Percentiles rank a stretch among this genome's conserved stretches.
These are phyloP conservation scores for Aphanomyces astaci DNA, from an alignment of 352 stramenopile genomes.

Conservation along the genomic window DNA sequence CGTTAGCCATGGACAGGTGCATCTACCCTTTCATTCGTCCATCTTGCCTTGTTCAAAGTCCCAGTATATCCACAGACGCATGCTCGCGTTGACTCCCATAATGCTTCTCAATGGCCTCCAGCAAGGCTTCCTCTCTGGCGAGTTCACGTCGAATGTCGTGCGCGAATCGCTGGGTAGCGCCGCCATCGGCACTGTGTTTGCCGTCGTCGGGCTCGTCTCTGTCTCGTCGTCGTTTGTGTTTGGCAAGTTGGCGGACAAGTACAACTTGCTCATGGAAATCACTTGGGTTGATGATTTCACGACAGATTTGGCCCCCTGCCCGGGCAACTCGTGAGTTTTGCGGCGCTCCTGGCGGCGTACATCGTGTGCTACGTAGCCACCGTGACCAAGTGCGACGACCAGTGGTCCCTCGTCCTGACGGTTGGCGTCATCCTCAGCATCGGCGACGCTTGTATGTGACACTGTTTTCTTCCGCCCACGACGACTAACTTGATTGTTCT, in stretches of 20 bases:
- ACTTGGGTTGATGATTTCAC: too few species aligned
- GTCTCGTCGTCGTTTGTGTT: constrained; percentile 7
- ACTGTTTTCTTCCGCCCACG: not conserved
- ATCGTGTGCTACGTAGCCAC: not conserved
- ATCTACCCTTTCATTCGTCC: too few species aligned
- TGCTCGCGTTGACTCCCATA: constrained; percentile 1
- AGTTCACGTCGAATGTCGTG: constrained; percentile 15
- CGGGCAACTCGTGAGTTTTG: constrained; percentile 12
- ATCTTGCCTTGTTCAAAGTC: not conserved
- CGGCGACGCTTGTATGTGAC: not conserved
- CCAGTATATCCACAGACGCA: not conserved
- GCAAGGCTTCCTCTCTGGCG: constrained; percentile 10
- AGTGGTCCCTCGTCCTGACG: not conserved
- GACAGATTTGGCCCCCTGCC: not conserved
- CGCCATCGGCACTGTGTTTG: constrained; percentile 6
- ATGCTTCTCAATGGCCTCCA: constrained; percentile 17
- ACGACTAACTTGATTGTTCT: not conserved
- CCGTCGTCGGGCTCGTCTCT: not conserved
- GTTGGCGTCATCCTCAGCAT: constrained; percentile 7
- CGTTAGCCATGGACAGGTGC: constrained; percentile 1
- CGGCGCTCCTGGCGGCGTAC: constrained; percentile 3
- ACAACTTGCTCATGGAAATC: too few species aligned
- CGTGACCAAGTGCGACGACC: constrained; percentile 11
- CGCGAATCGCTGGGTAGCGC: constrained; percentile 5
- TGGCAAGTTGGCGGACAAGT: constrained; percentile 10